phyloP scores from a whole-genome alignment of 208 protist species.

The Wallacemonas collosoma region DNA sequence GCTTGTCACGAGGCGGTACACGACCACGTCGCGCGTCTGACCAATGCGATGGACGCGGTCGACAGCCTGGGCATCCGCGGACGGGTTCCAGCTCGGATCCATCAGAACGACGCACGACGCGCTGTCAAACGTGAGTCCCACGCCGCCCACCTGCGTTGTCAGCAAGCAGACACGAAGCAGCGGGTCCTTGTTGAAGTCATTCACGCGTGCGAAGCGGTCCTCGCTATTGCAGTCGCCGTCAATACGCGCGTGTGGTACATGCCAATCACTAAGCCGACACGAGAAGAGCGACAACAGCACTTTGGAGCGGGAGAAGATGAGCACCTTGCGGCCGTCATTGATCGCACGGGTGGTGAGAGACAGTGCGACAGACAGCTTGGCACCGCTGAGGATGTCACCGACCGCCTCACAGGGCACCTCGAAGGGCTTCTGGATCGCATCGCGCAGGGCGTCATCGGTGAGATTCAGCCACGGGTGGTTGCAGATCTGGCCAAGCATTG shows the following conservation, averaged over 20 bases:
- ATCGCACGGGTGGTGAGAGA: constrained; percentile 47
- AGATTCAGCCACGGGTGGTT: constrained; percentile 83
- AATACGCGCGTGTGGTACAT: constrained; percentile 52
- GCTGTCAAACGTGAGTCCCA: constrained; percentile 96
- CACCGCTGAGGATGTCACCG: constrained; percentile 60
- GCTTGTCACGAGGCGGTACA: constrained; percentile 96
- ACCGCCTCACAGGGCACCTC: constrained; percentile 34
- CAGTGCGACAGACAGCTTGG: constrained; percentile 66
- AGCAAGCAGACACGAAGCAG: constrained; percentile 92
- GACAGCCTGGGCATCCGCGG: constrained; percentile 96
- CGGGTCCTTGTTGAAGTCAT: constrained; percentile 80
- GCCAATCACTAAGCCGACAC: constrained; percentile 37
- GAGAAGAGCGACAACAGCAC: constrained; percentile 62
- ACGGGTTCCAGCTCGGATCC: constrained; percentile 97
- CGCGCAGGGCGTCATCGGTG: constrained; percentile 44
- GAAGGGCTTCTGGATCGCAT: constrained; percentile 38
- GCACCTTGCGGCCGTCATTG: constrained; percentile 49
- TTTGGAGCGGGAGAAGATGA: constrained; percentile 84
- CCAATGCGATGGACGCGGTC: constrained; percentile 98
- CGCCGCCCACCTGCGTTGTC: constrained; percentile 96
- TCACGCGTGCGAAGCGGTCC: constrained; percentile 60
- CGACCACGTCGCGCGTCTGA: constrained; percentile 94
- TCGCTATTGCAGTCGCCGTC: constrained; percentile 63
- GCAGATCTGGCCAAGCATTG: constrained; percentile 66
- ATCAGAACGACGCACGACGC: constrained; percentile 97